phyloP scores from a whole-genome alignment of 371 early-diverging fungal genomes.

The Choanephora cucurbitarum region DNA sequence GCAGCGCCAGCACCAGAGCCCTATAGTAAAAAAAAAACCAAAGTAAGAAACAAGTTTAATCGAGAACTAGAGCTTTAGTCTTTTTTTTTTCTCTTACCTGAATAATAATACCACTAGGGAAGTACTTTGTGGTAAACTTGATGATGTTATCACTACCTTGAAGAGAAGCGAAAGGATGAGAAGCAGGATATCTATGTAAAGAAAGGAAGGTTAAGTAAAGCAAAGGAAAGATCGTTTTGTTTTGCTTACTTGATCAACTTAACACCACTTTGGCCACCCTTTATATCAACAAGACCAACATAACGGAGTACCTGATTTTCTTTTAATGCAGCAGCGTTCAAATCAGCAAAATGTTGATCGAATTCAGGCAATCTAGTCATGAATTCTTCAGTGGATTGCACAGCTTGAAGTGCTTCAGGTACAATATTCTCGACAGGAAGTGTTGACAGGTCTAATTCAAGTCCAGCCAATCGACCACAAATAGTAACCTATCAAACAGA shows the following conservation, averaged over 20 bases:
- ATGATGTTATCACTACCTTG: conserved; percentile 97
- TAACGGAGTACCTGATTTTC: conserved; percentile 85
- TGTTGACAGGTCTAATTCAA: conserved; percentile 72
- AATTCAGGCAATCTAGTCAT: conserved; percentile 80
- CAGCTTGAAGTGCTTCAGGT: conserved; percentile 78
- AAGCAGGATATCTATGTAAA: conserved; percentile 67
- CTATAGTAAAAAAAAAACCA: conserved; percentile 9
- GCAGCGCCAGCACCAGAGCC: conserved; percentile 87
- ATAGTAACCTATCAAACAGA: conserved; percentile 72
- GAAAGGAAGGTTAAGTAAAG: conserved; percentile 2
- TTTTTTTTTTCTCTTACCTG: conserved; percentile 41
- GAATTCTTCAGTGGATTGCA: conserved; percentile 78
- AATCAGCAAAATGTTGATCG: conserved; percentile 78
- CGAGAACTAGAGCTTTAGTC: too few species aligned
- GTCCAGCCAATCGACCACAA: conserved; percentile 86
- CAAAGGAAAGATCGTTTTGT: too few species aligned
- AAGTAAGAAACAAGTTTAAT: too few species aligned
- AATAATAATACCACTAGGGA: conserved; percentile 92
- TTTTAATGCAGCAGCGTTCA: conserved; percentile 76
- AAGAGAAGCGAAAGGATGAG: conserved; percentile 94
- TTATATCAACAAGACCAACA: conserved; percentile 87
- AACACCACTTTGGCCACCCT: conserved; percentile 70
- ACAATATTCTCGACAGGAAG: conserved; percentile 94
- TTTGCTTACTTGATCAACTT: conserved; percentile 68
- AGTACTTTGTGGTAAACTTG: conserved; percentile 90